Base-by-base conservation (phyloP, 768 basidiomycete genomes). In the Tricholoma bakamatsutake region DNA sequence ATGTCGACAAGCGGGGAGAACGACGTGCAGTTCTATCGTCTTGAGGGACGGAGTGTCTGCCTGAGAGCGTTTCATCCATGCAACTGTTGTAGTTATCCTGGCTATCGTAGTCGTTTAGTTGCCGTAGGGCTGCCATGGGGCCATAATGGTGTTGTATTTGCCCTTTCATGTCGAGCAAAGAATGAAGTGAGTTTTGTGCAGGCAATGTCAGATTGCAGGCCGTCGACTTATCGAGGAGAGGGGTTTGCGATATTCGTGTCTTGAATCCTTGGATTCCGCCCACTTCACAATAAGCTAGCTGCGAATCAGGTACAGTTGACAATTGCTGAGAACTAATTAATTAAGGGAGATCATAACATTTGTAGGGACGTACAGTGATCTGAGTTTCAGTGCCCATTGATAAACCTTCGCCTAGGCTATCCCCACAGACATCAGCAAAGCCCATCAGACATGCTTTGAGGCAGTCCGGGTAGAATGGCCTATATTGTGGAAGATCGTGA, bases 371-470 rank as follows among this genome's bases (percentile, higher is more conserved):
- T 54, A 74, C 78, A 53, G 72, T 64, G 46, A 58, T 65, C 35
- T 75, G 73, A 6, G 74, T 73, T 30, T 68, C 70, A 5, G 68
- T 66, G 24, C 65, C 65, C 33, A 71, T 56, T 3, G 79, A 74
- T 30, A 80, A 56, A 31, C 74, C 79, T 12, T 73, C 71, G 11
- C 74, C 74, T 24, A 81, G 67, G 51, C 78, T 80, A 39, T 76
- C 76, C 11, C 76, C 80, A 47, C 71, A 80, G 12, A 75, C 74
- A 49, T 77, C 76, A 49, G 71, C 70, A 58, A 77, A 77, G 24
- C 74, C 78, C 54, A 70, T 65, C 21, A 86, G 66, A 52, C 76
- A 79, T 8, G 66, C 68, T 53, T 69, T 69, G 37, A 86, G 66
- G 42, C 75, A 78, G 10, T 68, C 68, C 50, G 84, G 81, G 55